Percentiles rank a stretch among this genome's conserved stretches.
phyloP scores from a whole-genome alignment of 306 rosid species.

The Cercis canadensis region DNA sequence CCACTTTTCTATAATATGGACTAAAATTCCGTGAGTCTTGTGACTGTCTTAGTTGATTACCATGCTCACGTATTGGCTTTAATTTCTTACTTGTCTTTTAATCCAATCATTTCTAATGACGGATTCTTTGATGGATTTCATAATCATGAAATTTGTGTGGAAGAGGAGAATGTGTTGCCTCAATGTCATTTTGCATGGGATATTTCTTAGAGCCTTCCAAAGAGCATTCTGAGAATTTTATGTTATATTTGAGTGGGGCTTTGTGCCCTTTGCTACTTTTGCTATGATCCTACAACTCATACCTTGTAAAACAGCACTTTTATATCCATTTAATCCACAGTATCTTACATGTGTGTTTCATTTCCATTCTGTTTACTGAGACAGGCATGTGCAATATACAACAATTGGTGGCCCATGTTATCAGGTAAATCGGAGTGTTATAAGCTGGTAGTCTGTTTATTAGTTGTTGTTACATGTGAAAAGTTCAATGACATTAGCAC shows the following conservation, averaged over 20 bases:
- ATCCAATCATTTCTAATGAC: not conserved
- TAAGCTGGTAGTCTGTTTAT: constrained; percentile 24
- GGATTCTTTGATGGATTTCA: no score
- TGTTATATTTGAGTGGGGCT: not conserved
- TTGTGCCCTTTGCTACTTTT: not conserved
- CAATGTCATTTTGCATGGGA: not conserved
- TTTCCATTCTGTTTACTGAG: constrained; percentile 34
- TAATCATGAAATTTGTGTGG: not conserved
- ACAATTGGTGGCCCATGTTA: constrained; percentile 99
- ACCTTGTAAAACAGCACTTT: constrained; percentile 18
- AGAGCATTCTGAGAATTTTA: no score
- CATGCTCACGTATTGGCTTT: no score
- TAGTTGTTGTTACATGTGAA: constrained; percentile 4
- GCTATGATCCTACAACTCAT: not conserved
- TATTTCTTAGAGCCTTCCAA: not conserved
- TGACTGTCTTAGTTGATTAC: no score
- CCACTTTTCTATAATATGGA: no score
- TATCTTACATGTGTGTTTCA: constrained; percentile 20
- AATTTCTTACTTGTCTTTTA: not conserved
- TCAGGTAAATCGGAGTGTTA: constrained; percentile 60
- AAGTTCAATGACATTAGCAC: not conserved
- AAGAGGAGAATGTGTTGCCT: not conserved
- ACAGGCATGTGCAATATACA: constrained; percentile 95
- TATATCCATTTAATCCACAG: constrained; percentile 3
- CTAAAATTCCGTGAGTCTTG: no score